A percentile compares a stretch with the other conserved stretches of the same genome.
These are phyloP conservation scores for Spinellus fusiger DNA, from an alignment of 192 early-diverging fungal species.

Conservation along the genomic window DNA sequence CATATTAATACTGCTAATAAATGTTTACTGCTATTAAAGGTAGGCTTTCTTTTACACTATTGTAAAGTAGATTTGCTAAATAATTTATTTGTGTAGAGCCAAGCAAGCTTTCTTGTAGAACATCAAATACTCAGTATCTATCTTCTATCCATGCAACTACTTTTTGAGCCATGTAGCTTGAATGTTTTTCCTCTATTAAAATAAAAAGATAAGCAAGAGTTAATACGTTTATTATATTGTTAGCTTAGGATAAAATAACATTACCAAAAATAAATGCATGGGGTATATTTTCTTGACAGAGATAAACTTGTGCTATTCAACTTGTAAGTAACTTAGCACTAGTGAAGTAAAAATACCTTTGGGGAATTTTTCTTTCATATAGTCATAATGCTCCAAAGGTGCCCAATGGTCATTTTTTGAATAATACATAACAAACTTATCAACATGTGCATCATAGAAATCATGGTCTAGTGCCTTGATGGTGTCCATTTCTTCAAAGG, in stretches of 20 bases:
- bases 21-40: too few relatives aligned
- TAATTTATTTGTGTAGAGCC: too few relatives aligned
- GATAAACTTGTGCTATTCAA: slow-evolving; percentile 31
- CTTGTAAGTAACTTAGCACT: background rate
- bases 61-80: too few relatives aligned
- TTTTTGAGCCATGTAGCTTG: slow-evolving; percentile 18
- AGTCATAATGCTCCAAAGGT: slow-evolving; percentile 57
- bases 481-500: slow-evolving; percentile 64
- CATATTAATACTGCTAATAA: too few relatives aligned
- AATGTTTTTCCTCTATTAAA: slow-evolving; percentile 13
- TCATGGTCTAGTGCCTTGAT: slow-evolving; percentile 63
- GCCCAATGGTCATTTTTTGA: slow-evolving; percentile 73
- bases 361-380: slow-evolving; percentile 62
- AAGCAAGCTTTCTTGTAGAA: too few relatives aligned
- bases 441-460: slow-evolving; percentile 46
- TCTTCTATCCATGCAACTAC: slow-evolving; percentile 14
- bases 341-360: slow-evolving; percentile 39
- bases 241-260: slow-evolving; percentile 32
- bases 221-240: background rate
- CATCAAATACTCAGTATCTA: too few relatives aligned
- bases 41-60: too few relatives aligned
- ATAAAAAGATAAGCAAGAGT: background rate
- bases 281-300: slow-evolving; percentile 68
- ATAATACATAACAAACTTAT: slow-evolving; percentile 77
- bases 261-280: slow-evolving; percentile 78